phyloP scores from a whole-genome alignment of 2,329 filamentous ascomycete genomes.

The Ciborinia camelliae region DNA sequence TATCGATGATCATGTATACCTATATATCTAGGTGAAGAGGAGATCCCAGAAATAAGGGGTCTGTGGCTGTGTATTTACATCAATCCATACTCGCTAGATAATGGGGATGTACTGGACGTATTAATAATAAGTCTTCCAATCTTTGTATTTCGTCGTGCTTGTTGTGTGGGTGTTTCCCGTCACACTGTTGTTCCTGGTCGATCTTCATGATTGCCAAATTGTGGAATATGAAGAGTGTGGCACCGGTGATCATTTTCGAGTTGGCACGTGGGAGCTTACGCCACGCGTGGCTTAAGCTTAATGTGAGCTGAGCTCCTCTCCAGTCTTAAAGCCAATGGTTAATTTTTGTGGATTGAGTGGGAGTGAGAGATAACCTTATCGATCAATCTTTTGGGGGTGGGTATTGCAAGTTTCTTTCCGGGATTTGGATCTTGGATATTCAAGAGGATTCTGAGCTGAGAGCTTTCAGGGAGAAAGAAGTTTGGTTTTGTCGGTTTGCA shows the following conservation, averaged over 20 bases:
- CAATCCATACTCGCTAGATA: too few relatives aligned
- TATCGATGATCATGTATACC: conserved; percentile 1
- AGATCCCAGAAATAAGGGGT: background rate
- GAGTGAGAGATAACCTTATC: background rate
- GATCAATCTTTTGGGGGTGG: too few relatives aligned
- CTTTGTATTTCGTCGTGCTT: too few relatives aligned
- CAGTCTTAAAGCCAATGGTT: too few relatives aligned
- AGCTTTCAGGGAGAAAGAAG: too few relatives aligned
- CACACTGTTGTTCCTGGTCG: background rate
- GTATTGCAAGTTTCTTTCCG: too few relatives aligned
- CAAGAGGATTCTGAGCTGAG: too few relatives aligned
- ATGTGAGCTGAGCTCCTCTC: conserved; percentile 3
- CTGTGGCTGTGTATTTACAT: background rate
- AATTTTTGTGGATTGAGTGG: background rate
- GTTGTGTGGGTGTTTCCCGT: background rate
- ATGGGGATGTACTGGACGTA: too few relatives aligned
- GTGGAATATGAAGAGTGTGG: conserved; percentile 1
- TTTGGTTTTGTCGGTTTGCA: too few relatives aligned
- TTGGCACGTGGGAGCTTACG: background rate
- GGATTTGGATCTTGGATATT: too few relatives aligned
- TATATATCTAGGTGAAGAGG: background rate
- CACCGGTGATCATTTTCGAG: background rate
- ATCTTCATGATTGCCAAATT: conserved; percentile 1
- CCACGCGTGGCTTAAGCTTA: background rate
- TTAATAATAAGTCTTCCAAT: too few relatives aligned